A percentile compares a stretch with the other conserved stretches of the same genome.
Evolutionary conservation across 805 yeast genomes (phyloP).

Genomic region (Starmerella davenportii): DNA sequence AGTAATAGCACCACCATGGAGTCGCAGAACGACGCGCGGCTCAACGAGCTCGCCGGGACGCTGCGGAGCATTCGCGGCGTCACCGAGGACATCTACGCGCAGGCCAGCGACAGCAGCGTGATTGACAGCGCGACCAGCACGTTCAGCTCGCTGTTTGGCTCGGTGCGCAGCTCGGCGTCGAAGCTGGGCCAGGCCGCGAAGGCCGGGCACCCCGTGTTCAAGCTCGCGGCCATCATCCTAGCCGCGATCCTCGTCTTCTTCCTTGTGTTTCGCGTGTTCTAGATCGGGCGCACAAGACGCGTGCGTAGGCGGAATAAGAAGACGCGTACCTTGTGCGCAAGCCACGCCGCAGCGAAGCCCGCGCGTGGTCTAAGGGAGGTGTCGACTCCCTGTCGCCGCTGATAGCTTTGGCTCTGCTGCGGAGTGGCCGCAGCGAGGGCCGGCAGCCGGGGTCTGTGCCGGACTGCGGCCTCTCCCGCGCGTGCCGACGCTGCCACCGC

Average conservation of each 20-base stretch:
- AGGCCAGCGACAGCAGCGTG: conserved; percentile 34
- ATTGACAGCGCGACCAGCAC: conserved; percentile 32
- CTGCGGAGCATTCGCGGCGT: conserved; percentile 45
- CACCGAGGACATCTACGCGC: conserved; percentile 48
- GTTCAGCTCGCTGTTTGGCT: conserved; percentile 32
- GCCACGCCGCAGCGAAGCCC: too few species aligned
- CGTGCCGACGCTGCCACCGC: too few species aligned
- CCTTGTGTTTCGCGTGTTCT: background rate
- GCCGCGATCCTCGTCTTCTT: conserved; percentile 38
- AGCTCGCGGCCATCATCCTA: conserved; percentile 41
- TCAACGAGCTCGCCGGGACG: conserved; percentile 47
- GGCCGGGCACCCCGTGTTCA: conserved; percentile 41
- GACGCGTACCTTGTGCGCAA: too few species aligned
- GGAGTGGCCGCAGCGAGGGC: too few species aligned
- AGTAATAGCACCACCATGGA: too few species aligned
- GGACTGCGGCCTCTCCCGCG: too few species aligned
- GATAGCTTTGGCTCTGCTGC: too few species aligned
- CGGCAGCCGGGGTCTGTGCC: too few species aligned
- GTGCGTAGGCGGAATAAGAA: too few species aligned
- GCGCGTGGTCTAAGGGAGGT: too few species aligned
- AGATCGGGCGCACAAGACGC: too few species aligned
- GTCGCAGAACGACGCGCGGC: conserved; percentile 40
- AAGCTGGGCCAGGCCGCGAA: conserved; percentile 38
- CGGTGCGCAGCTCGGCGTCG: conserved; percentile 34
- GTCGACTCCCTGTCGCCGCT: too few species aligned